Base-by-base conservation (phyloP, 2,329 filamentous ascomycete genomes). In the Diaporthe humulicola region DNA sequence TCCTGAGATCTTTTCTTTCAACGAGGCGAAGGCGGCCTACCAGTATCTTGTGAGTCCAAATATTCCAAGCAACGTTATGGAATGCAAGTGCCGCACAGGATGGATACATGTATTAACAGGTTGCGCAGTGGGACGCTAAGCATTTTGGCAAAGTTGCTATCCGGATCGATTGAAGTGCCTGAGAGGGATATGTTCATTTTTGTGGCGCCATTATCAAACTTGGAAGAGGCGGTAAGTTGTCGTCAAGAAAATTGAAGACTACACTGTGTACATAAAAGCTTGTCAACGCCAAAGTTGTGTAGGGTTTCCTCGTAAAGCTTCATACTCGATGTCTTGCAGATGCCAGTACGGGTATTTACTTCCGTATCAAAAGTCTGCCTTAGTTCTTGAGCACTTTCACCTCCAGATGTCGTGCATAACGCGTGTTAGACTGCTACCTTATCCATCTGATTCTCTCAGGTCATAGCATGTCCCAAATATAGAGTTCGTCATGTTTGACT, bases 101-200 rank as follows among this genome's bases (percentile, higher is more conserved):
- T 7, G 30, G 5, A 28, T 45, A n/a, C 2, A 42, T 25, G n/a
- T 38, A 42, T 42, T 30, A 42, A 42, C 15, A 22, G 12, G 12
- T 22, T 64, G 4, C 58, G 22, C 40, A 64, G 85, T 85, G 85
- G 86, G 85, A 82, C 30, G 83, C 89, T 79, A 87, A 86, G 77
- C 89, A 91, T 78, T 86, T 90, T 73, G 89, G 89, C 67, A 91
- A 91, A 81, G 77, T 91, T 48, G 82, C 82, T 4, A 87, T 91
- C 77, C 86, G 86, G 78, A 84, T 89, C 56, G 79, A 81, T 61
- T 84, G 79, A 79, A 19, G 22, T 17, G 15, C 42, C 22, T 5
- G 19, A 2, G 22, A 0, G 4, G 3, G 7, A 38, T 58, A 10
- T n/a, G 12, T 38, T 33, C 19, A 8, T 3, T n/a, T n/a, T 38